phyloP scores from a whole-genome alignment of 2,329 filamentous ascomycete genomes.

The Paraconiothyrium sp. region DNA sequence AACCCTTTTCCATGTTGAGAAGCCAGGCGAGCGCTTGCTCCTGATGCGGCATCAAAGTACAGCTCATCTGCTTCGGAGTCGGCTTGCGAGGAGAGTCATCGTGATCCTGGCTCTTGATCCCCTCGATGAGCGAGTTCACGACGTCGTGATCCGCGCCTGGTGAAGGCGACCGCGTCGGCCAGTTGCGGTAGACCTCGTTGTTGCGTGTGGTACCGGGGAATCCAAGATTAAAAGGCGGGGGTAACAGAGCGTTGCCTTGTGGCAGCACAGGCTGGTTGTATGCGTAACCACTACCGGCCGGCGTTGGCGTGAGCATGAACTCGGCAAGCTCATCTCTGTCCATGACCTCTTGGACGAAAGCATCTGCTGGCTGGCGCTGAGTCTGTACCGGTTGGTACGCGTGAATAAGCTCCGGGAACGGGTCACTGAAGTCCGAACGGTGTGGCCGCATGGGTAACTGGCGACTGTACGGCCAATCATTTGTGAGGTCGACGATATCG shows the following conservation, averaged over 20 bases:
- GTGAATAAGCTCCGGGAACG: constrained; percentile 31
- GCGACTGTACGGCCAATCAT: constrained; percentile 17
- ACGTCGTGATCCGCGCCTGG: constrained; percentile 30
- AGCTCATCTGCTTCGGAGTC: constrained; percentile 74
- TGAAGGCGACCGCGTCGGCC: constrained; percentile 20
- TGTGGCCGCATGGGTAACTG: constrained; percentile 26
- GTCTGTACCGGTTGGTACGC: constrained; percentile 19
- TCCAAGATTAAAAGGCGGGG: constrained; percentile 11
- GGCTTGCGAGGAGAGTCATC: constrained; percentile 62
- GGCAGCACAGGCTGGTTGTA: constrained; percentile 20
- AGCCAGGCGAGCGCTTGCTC: constrained; percentile 81
- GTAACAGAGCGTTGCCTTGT: not conserved
- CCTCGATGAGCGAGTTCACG: constrained; percentile 43
- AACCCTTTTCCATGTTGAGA: constrained; percentile 75
- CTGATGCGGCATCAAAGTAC: constrained; percentile 81
- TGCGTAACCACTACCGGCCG: constrained; percentile 25
- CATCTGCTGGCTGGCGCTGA: constrained; percentile 19
- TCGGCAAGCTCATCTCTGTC: constrained; percentile 35
- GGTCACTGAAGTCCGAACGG: constrained; percentile 25
- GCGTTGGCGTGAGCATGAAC: constrained; percentile 35
- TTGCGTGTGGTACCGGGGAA: constrained; percentile 14
- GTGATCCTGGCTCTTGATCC: constrained; percentile 49
- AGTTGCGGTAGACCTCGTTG: constrained; percentile 24
- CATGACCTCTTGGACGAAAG: constrained; percentile 40
- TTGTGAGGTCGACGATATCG: constrained; percentile 37